Percentiles rank a stretch among this genome's conserved stretches.
These are phyloP conservation scores for Xylaria sp. DNA, from an alignment of 2,329 filamentous ascomycete species.

Conservation along the genomic window DNA sequence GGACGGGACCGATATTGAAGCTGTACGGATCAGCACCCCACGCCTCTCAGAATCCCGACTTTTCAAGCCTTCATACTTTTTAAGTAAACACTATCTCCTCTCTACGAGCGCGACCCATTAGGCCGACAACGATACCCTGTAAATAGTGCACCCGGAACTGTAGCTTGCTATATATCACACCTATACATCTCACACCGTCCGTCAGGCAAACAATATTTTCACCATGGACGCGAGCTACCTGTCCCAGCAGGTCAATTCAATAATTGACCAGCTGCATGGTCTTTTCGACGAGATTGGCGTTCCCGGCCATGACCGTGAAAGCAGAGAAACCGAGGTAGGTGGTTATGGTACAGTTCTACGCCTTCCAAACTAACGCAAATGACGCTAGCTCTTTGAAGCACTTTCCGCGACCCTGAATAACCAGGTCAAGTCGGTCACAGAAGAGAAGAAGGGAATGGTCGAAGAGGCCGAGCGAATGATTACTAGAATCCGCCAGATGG, in stretches of 20 bases:
- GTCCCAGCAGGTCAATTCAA: conserved; percentile 91
- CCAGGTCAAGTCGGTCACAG: conserved; percentile 81
- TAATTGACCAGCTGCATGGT: conserved; percentile 89
- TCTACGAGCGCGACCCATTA: conserved; percentile 11
- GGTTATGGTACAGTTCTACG: conserved; percentile 8
- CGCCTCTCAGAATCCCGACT: conserved; percentile 10
- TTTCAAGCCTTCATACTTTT: conserved; percentile 7
- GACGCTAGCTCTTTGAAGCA: conserved; percentile 77
- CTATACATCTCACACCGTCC: background rate
- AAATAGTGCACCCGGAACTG: conserved; percentile 5
- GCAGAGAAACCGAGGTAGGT: conserved; percentile 83
- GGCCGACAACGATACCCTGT: conserved; percentile 10
- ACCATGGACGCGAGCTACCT: conserved; percentile 89
- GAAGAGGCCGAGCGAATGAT: conserved; percentile 87
- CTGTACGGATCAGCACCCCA: conserved; percentile 5
- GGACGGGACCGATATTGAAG: conserved; percentile 1
- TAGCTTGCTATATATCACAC: background rate
- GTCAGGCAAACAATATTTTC: conserved; percentile 10
- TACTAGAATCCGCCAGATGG: conserved; percentile 89
- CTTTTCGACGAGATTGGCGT: conserved; percentile 98
- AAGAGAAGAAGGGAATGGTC: conserved; percentile 88
- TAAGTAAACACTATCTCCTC: conserved; percentile 1
- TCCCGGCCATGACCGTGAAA: conserved; percentile 88
- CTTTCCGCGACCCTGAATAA: conserved; percentile 90
- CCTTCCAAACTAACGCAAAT: conserved; percentile 17